Evolutionary conservation across 179 eudicot species (phyloP), one percentile per base, ranked within the genome.

Genomic region (Silene vulgaris): DNA sequence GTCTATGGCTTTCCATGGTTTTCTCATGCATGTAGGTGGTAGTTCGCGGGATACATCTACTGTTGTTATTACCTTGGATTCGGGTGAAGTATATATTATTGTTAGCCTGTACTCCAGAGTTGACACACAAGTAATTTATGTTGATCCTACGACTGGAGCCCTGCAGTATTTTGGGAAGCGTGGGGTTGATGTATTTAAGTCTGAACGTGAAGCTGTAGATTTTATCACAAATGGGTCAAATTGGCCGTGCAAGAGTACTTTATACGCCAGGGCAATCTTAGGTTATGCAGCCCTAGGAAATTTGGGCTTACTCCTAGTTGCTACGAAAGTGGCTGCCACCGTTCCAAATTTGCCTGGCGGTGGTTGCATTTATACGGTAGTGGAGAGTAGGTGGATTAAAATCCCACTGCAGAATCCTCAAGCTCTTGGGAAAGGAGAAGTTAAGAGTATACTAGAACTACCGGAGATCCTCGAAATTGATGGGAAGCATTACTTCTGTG

Each of bases 61-160:
- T 29, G 87, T 92, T 75, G 99, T 95, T 83, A 84, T 88, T 75
- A 78, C 83, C 19, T 83, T 95, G 84, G 97, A 90, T 17, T 87
- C 97, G 71, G 81, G 89, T 77, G 99, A 95, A 86, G 90, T 88
- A 19, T 90, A 88, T 79, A 88, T 95, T 71, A 75, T 90, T 75
- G 84, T 83, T 75, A 95, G 93, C 82, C 79, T 90, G 85, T 92
- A 81, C 69, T 80, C 85, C 23, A 84, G 88, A 76, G 74, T 73
- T 74, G 97, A 92, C 79, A 92, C 97, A 61, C 97, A 90, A 84
- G 91, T 95, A 67, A 90, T 95, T 30, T 90, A 87, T 80, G 86
- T 95, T 76, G 99, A 95, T 80, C 99, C 99, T 70, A 88, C 99
- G 17, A 92, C 97, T 75, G 99, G 97, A 76, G 91, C 86, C 65